These are phyloP conservation scores for Aspergillus novoparasiticus DNA, from an alignment of 2,329 filamentous ascomycete species.

Conservation along the genomic window DNA sequence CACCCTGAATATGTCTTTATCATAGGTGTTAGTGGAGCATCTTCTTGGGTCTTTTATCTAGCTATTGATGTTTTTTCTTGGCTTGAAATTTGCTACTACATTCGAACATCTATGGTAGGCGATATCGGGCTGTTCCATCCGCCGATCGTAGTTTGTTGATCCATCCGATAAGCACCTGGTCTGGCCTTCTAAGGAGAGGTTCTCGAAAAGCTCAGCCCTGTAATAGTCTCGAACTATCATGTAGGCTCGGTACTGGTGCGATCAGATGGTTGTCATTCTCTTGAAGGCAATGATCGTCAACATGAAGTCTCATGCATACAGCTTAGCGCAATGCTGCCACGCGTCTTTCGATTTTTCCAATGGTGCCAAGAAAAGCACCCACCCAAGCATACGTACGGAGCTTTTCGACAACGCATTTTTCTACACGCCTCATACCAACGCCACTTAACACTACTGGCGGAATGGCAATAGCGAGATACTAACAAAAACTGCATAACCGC, in stretches of 20 bases:
- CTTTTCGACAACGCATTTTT: too few relatives aligned
- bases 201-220: not conserved
- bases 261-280: not conserved
- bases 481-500: not conserved
- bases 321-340: not conserved
- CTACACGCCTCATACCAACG: not conserved
- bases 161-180: not conserved
- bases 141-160: not conserved
- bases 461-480: not conserved
- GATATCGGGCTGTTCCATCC: not conserved
- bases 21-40: not conserved
- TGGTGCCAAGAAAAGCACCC: not conserved
- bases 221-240: not conserved
- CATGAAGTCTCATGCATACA: not conserved
- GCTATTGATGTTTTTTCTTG: not conserved
- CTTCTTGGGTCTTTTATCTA: not conserved
- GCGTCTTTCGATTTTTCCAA: not conserved
- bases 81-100: not conserved
- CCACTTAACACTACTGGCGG: not conserved
- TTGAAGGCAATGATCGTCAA: not conserved
- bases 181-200: not conserved
- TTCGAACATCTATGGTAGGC: not conserved
- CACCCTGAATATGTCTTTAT: not conserved
- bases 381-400: not conserved
- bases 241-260: too few relatives aligned